Percentiles rank a stretch among this genome's conserved stretches.
These are phyloP conservation scores for Linnemannia exigua DNA, from an alignment of 192 early-diverging fungal genomes.

Conservation along the genomic window DNA sequence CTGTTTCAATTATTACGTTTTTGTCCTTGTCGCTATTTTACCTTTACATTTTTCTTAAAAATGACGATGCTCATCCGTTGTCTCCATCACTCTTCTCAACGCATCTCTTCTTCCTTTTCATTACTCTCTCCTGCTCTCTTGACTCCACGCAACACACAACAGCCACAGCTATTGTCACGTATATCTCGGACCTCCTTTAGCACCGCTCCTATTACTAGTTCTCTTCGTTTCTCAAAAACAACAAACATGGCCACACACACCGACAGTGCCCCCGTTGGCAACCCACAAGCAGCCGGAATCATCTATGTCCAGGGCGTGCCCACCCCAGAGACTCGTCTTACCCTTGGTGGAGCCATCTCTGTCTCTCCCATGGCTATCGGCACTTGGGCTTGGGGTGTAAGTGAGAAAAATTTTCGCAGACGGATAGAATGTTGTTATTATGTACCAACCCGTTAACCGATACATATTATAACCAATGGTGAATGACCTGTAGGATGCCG, in stretches of 20 bases:
- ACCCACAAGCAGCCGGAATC: conserved; percentile 25
- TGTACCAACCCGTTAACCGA: neutral
- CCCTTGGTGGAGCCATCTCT: conserved; percentile 36
- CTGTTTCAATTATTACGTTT: neutral
- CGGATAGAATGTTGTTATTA: neutral
- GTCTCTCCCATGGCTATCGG: conserved; percentile 64
- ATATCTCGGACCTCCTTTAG: neutral
- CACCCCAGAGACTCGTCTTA: conserved; percentile 54
- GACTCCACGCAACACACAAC: neutral
- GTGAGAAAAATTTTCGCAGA: neutral
- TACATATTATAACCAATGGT: neutral
- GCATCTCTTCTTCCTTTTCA: neutral
- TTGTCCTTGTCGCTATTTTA: neutral
- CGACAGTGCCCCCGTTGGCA: conserved; percentile 5
- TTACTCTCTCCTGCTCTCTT: neutral
- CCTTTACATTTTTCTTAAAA: neutral
- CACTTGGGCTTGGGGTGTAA: conserved; percentile 65
- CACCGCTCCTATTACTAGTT: neutral
- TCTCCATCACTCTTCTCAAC: neutral
- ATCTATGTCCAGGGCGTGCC: conserved; percentile 57
- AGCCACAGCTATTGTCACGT: too few relatives aligned
- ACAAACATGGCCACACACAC: conserved; percentile 12
- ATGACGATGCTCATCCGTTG: neutral
- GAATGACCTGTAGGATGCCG: conserved; percentile 23
- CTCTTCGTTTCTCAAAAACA: neutral